Conservation (phyloP, 108 stramenopile genomes). For the Epithemia pelagica region DNA sequence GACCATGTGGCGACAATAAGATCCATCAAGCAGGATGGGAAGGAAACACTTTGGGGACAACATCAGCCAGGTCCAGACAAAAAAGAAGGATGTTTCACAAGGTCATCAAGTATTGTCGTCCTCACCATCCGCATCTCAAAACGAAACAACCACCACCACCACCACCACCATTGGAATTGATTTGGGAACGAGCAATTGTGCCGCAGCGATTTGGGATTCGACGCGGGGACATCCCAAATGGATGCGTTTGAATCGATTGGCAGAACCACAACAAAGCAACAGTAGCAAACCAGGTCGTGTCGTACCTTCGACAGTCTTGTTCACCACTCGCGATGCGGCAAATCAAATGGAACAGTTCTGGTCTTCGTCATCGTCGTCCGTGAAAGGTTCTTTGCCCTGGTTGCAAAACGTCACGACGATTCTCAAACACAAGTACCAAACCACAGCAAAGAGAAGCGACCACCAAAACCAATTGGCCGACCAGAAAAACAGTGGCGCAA, state of each 20-base stretch:
- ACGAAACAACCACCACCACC: no score
- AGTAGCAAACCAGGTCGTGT: constrained; percentile 34
- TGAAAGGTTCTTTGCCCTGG: background rate
- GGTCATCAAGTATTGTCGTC: no score
- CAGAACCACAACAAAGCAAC: background rate
- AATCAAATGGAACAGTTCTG: background rate
- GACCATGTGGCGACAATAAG: no score
- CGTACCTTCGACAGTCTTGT: constrained; percentile 40
- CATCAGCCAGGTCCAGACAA: no score
- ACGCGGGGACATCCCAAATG: constrained; percentile 57
- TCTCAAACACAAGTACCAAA: no score
- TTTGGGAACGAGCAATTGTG: constrained; percentile 76
- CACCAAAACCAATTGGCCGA: background rate
- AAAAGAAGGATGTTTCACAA: no score
- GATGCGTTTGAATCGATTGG: constrained; percentile 35
- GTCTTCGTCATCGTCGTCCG: background rate
- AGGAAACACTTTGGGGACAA: no score
- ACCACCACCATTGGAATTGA: constrained; percentile 81
- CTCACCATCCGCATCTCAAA: no score
- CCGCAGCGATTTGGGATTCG: constrained; percentile 71
- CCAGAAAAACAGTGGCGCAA: no score
- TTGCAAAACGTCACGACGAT: background rate
- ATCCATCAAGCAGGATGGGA: no score
- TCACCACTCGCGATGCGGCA: constrained; percentile 8
- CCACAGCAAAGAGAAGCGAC: no score